Evolutionary conservation across 495 filamentous ascomycete species (phyloP).

Genomic region (Glonium stellatum): DNA sequence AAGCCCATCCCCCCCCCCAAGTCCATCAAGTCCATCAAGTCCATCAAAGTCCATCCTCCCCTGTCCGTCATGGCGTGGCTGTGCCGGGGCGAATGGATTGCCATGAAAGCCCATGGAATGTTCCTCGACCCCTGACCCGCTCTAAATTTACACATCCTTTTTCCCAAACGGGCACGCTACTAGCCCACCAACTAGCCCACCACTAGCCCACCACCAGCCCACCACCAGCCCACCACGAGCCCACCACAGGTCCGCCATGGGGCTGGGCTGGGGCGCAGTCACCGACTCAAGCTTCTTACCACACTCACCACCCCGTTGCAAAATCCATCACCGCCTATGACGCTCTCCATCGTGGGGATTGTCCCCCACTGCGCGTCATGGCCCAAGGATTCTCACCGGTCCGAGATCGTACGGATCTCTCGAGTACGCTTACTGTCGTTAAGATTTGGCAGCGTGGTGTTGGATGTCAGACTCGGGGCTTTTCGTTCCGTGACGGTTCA

Average conservation of each 20-base stretch:
- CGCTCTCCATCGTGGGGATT: slow-evolving; percentile 3
- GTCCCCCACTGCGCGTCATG: background rate
- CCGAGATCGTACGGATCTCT: background rate
- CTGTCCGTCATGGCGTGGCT: background rate
- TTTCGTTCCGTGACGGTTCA: slow-evolving; percentile 23
- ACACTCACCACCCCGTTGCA: background rate
- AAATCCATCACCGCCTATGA: background rate
- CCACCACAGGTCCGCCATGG: too few relatives aligned
- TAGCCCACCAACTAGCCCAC: too few relatives aligned
- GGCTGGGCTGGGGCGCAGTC: slow-evolving; percentile 2
- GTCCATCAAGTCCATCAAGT: background rate
- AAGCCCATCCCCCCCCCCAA: too few relatives aligned
- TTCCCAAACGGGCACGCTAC: slow-evolving; percentile 5
- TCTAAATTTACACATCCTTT: slow-evolving; percentile 18
- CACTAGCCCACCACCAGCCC: too few relatives aligned
- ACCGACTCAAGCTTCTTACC: slow-evolving; percentile 2
- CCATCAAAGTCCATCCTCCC: background rate
- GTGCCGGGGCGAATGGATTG: background rate
- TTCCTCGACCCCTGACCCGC: background rate
- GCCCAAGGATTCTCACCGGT: background rate
- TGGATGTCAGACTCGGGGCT: slow-evolving; percentile 28
- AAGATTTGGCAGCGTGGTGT: slow-evolving; percentile 16
- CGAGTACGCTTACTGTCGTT: background rate
- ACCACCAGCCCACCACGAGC: too few relatives aligned
- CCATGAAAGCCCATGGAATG: background rate